Conservation (phyloP, 1,284 basidiomycete genomes). For the Inonotus hispidus region DNA sequence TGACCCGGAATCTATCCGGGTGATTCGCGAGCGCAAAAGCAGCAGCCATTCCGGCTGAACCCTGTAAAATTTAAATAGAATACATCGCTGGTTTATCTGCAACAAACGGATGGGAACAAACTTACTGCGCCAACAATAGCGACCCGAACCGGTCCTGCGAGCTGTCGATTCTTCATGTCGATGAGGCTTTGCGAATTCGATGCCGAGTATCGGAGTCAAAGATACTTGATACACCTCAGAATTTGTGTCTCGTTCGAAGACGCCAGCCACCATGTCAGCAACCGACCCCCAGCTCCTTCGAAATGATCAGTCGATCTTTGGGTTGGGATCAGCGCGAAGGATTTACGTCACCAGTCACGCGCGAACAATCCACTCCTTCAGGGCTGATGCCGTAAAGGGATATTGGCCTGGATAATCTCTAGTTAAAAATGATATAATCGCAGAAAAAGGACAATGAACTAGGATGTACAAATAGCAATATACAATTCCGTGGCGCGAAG, state of each 20-base stretch:
- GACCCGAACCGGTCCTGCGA: conserved; percentile 1
- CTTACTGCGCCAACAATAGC: conserved; percentile 18
- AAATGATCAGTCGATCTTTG: not conserved
- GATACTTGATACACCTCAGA: not conserved
- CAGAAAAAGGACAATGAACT: too few relatives aligned
- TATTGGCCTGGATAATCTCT: too few relatives aligned
- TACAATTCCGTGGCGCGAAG: too few relatives aligned
- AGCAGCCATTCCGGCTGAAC: conserved; percentile 43
- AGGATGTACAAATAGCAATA: too few relatives aligned
- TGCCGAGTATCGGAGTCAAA: not conserved
- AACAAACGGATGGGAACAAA: not conserved
- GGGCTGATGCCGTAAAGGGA: too few relatives aligned
- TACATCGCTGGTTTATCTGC: not conserved
- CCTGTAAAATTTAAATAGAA: too few relatives aligned
- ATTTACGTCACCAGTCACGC: not conserved
- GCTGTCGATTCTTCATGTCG: not conserved
- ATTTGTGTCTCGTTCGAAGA: not conserved
- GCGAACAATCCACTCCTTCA: too few relatives aligned
- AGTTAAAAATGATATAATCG: too few relatives aligned
- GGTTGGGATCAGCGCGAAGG: not conserved
- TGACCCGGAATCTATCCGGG: conserved; percentile 51
- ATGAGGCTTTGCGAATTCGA: not conserved
- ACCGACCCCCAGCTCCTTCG: not conserved
- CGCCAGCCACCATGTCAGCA: not conserved
- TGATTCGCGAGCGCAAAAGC: conserved; percentile 50